Conservation (phyloP, 371 early-diverging fungal genomes). For the Lichtheimia corymbifera region DNA sequence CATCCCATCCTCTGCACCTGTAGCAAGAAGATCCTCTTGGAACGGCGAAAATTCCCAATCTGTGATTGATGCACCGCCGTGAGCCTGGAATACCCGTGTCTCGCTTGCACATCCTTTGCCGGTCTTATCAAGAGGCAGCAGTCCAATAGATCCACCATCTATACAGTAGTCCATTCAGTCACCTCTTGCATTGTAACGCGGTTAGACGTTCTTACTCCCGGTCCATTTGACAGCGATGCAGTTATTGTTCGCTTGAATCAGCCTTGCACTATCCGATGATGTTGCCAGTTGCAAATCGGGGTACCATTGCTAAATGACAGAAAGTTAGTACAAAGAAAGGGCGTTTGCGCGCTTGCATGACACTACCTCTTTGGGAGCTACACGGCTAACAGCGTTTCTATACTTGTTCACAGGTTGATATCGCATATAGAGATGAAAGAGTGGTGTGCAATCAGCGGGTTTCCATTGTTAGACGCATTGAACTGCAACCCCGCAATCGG, state of each 20-base stretch:
- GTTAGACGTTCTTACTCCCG: slow-evolving; percentile 30
- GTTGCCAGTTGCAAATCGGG: slow-evolving; percentile 52
- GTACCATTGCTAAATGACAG: slow-evolving; percentile 49
- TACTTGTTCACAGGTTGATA: slow-evolving; percentile 61
- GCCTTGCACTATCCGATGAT: slow-evolving; percentile 48
- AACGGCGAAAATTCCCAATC: slow-evolving; percentile 64
- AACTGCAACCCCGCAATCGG: too few relatives aligned
- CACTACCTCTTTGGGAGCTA: slow-evolving; percentile 59
- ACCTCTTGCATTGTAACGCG: slow-evolving; percentile 6
- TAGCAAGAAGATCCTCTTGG: slow-evolving; percentile 44
- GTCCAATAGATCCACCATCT: slow-evolving; percentile 45
- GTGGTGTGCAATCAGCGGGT: too few relatives aligned
- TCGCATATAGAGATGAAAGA: slow-evolving; percentile 17
- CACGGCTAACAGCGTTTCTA: slow-evolving; percentile 61
- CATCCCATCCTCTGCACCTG: slow-evolving; percentile 58
- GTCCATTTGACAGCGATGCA: slow-evolving; percentile 56
- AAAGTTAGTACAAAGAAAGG: neutral
- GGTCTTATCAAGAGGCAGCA: slow-evolving; percentile 40
- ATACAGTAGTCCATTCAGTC: neutral
- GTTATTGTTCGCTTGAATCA: slow-evolving; percentile 47
- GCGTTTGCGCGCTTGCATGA: neutral
- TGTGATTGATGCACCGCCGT: slow-evolving; percentile 40
- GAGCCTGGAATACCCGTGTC: slow-evolving; percentile 42
- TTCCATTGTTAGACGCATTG: too few relatives aligned
- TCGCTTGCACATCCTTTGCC: slow-evolving; percentile 46